Evolutionary conservation across 2,329 filamentous ascomycete genomes (phyloP).

Genomic region (Pseudohalonectria lignicola): DNA sequence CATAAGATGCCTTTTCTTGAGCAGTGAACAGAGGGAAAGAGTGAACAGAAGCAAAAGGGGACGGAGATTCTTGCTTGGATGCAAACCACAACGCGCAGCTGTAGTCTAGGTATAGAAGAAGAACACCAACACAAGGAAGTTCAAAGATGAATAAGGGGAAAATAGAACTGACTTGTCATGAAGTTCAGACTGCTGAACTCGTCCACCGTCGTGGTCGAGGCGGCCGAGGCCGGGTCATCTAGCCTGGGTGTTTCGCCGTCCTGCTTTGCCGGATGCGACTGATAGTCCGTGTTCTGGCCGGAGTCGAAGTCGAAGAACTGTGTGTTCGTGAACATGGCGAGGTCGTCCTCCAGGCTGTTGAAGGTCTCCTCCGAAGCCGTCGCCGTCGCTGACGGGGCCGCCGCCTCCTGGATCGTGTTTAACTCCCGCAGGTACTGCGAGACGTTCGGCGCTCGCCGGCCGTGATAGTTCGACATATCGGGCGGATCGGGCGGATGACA

Average conservation of each 20-base stretch:
- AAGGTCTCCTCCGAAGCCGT: slow-evolving; percentile 44
- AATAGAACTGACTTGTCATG: slow-evolving; percentile 31
- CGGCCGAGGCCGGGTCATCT: slow-evolving; percentile 25
- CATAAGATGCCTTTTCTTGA: no score
- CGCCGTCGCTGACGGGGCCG: slow-evolving; percentile 38
- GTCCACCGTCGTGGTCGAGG: slow-evolving; percentile 22
- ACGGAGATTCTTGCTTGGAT: no score
- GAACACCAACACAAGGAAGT: slow-evolving; percentile 3
- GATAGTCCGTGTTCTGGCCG: slow-evolving; percentile 47
- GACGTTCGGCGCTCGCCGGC: slow-evolving; percentile 74
- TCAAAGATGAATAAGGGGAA: slow-evolving; percentile 3
- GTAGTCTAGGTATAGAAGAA: no score
- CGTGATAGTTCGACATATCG: slow-evolving; percentile 41
- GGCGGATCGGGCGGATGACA: not conserved
- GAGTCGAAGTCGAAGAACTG: slow-evolving; percentile 73
- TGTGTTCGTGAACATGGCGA: slow-evolving; percentile 72
- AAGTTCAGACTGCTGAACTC: slow-evolving; percentile 39
- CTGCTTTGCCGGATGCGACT: slow-evolving; percentile 39
- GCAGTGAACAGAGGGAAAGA: no score
- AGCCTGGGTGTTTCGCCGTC: slow-evolving; percentile 17
- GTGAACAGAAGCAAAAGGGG: no score
- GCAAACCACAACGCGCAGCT: no score
- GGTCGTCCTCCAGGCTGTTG: slow-evolving; percentile 52
- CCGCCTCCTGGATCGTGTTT: slow-evolving; percentile 47
- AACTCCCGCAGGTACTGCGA: slow-evolving; percentile 82